These are phyloP conservation scores for Suillus decipiens DNA, from an alignment of 768 basidiomycete species.

Conservation along the genomic window DNA sequence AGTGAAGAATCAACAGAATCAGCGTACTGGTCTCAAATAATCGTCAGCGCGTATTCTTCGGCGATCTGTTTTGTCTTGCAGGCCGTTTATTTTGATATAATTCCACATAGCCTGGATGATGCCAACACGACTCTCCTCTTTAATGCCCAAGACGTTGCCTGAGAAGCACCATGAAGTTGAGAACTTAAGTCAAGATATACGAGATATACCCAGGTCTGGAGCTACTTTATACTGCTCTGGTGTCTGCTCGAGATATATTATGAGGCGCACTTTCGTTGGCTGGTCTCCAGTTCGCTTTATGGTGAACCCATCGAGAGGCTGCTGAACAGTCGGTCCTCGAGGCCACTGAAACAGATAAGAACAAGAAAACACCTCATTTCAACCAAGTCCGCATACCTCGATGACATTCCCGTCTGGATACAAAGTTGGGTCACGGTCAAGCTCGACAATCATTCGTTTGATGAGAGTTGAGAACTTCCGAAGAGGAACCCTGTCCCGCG, in stretches of 20 bases:
- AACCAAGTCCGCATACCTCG: slow-evolving; percentile 54
- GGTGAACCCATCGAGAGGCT: slow-evolving; percentile 84
- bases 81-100: slow-evolving; percentile 81
- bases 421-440: slow-evolving; percentile 79
- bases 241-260: slow-evolving; percentile 84
- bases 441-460: slow-evolving; percentile 81
- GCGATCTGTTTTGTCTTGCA: slow-evolving; percentile 84
- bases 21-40: slow-evolving; percentile 58
- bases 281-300: slow-evolving; percentile 79
- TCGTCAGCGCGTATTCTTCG: slow-evolving; percentile 71
- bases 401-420: slow-evolving; percentile 88
- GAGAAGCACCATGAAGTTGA: slow-evolving; percentile 9
- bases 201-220: slow-evolving; percentile 64
- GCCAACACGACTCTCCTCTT: slow-evolving; percentile 82
- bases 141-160: slow-evolving; percentile 73
- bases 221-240: slow-evolving; percentile 85
- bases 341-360: slow-evolving; percentile 52
- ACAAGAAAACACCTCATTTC: background rate
- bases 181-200: background rate
- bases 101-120: slow-evolving; percentile 88
- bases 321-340: slow-evolving; percentile 52
- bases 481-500: slow-evolving; percentile 58
- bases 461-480: slow-evolving; percentile 88
- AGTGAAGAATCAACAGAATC: background rate
- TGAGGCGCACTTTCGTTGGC: slow-evolving; percentile 74